Evolutionary conservation across 768 basidiomycete genomes (phyloP), one percentile per base, ranked within the genome.

Genomic region (Tephrocybe sp.): DNA sequence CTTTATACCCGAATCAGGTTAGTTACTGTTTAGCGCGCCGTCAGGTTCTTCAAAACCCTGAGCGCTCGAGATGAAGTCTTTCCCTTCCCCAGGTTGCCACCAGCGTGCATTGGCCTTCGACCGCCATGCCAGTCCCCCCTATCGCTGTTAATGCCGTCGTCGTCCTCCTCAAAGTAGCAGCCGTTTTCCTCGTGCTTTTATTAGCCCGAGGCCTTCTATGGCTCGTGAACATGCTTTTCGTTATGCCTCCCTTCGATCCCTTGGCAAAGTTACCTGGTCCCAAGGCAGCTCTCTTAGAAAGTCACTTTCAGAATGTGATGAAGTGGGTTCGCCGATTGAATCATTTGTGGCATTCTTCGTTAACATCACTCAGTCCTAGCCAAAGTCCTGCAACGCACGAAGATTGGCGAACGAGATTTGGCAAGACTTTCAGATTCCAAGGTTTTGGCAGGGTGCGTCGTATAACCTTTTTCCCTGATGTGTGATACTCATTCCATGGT

Each of bases 351-450:
- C 28, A 19, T 32, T 19, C 21, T 42, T 16, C 28, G 50, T 16
- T 9, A 25, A 47, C 43, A n/a, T 34, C 35, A 37, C 21, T 12
- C 45, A 82, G 80, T 49, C 80, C 80, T 7, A 62, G 67, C 41
- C 48, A 67, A 22, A 76, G 72, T 52, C 60, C 70, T 7, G 57
- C 63, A 4, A 72, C 70, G 1, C 69, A 79, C 54, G 64, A 69
- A 13, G 64, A 70, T 16, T 82, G 78, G 78, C 64, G 67, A 21
- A 66, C 64, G 47, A 60, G 53, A 13, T 77, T 70, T 60, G 81
- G 80, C 9, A 72, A 73, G 52, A 82, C 78, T 1, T 78, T 80
- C 51, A 63, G 75, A 34, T 79, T 80, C 47, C 75, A 83, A 54
- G 80, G 80, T 1, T 78, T 76, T 61, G 81, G 80, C 32, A 72